Conservation (phyloP, 345 rosid species). For the Moringa oleifera region DNA sequence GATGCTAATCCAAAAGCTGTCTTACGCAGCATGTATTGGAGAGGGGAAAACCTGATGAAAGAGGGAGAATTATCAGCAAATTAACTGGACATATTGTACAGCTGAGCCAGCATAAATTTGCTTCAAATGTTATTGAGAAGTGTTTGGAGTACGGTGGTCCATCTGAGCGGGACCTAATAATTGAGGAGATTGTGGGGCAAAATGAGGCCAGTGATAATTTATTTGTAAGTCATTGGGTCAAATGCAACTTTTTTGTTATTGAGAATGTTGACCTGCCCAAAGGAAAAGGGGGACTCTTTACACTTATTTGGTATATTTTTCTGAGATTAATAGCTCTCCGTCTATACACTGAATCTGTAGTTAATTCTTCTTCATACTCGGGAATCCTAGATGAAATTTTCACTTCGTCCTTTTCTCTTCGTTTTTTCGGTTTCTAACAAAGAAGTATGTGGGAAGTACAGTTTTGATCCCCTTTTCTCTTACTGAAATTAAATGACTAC, state of each 20-base stretch:
- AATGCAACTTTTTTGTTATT: background rate
- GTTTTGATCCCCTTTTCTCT: background rate
- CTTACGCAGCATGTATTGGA: slow-evolving; percentile 53
- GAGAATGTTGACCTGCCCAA: background rate
- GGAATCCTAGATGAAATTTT: too few relatives aligned
- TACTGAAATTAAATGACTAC: background rate
- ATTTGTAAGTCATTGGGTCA: slow-evolving; percentile 39
- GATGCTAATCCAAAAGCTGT: background rate
- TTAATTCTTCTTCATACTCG: too few relatives aligned
- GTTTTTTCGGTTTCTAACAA: too few relatives aligned
- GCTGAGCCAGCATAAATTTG: slow-evolving; percentile 69
- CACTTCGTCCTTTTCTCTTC: too few relatives aligned
- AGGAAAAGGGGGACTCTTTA: background rate
- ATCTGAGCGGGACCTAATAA: slow-evolving; percentile 44
- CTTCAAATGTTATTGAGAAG: slow-evolving; percentile 69
- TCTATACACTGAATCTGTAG: too few relatives aligned
- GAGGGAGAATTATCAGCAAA: slow-evolving; percentile 48
- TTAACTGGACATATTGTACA: slow-evolving; percentile 49
- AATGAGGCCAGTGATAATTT: slow-evolving; percentile 48
- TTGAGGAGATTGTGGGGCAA: slow-evolving; percentile 50
- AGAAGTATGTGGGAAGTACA: background rate
- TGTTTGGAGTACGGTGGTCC: slow-evolving; percentile 53
- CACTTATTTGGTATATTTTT: too few relatives aligned
- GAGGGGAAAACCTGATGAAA: slow-evolving; percentile 50
- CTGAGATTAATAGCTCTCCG: too few relatives aligned